Evolutionary conservation across 2,329 filamentous ascomycete genomes (phyloP), one percentile per base, ranked within the genome.

Genomic region (Hortaea werneckii): DNA sequence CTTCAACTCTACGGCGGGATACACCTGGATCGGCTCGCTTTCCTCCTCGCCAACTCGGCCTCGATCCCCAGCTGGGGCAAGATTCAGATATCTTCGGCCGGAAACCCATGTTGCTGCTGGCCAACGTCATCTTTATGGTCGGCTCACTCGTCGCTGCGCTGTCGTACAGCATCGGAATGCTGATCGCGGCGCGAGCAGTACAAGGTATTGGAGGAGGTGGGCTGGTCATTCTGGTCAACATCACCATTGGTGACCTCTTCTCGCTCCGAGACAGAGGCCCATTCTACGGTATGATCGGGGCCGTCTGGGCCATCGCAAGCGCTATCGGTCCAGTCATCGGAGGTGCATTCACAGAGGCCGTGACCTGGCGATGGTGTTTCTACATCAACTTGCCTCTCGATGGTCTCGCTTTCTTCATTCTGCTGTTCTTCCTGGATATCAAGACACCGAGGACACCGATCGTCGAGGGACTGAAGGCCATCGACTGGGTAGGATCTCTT

Each of bases 311-410:
- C 1, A 60, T 83, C 13, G 80, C 82, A 3, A 76, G 73, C 32
- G 76, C 76, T 0, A 64, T 84, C n/a, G 83, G 83, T 0, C 83
- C 82, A 0, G 67, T 82, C 1, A 66, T 86, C 5, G 82, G 83
- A 12, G 83, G 83, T 6, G 74, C 76, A 0, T 80, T 87, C 51
- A 83, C 82, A 0, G 70, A 79, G 45, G 69, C 73, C 27, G 74
- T 78, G 3, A 73, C 66, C 11, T 85, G 80, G 80, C 29, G 44
- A 12, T 50, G 53, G 53, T 60, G 58, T 48, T 71, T 71, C 58
- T 72, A 79, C 59, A 76, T 86, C 60, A 86, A 87, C 61, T 64
- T 82, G 11, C 79, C 79, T 0, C 65, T 81, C 12, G 78, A 80
- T 42, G 79, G 77, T 12, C 47, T 76, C 4, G 78, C 78, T 0